A percentile compares a stretch with the other conserved stretches of the same genome.
These are phyloP conservation scores for Fomitopsis serialis DNA, from an alignment of 768 basidiomycete species.

Conservation along the genomic window DNA sequence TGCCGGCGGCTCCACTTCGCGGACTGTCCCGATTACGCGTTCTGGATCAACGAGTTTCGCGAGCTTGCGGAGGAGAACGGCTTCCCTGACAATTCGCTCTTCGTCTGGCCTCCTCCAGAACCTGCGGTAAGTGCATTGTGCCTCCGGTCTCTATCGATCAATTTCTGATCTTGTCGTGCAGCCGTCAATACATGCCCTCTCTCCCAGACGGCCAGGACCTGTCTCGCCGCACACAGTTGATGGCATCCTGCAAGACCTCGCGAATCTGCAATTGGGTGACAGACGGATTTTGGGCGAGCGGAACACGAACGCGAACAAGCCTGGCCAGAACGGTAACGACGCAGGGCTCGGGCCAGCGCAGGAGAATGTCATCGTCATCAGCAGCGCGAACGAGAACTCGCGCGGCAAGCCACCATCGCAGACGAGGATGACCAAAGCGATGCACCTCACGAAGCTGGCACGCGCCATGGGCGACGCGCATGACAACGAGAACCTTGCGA, in stretches of 20 bases:
- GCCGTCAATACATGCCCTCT: conserved; percentile 13
- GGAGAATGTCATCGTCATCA: conserved; percentile 43
- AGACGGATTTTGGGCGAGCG: conserved; percentile 44
- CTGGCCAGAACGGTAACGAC: conserved; percentile 22
- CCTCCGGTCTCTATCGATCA: background rate
- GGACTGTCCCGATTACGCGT: conserved; percentile 62
- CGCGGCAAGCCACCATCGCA: conserved; percentile 24
- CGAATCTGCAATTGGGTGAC: conserved; percentile 46
- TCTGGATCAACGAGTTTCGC: conserved; percentile 62
- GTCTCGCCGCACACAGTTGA: conserved; percentile 37
- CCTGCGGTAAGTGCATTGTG: conserved; percentile 21
- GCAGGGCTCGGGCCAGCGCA: conserved; percentile 4
- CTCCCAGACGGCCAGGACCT: conserved; percentile 4
- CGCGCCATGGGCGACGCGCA: conserved; percentile 37
- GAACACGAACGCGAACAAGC: conserved; percentile 34
- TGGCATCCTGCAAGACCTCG: conserved; percentile 52
- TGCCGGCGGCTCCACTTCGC: conserved; percentile 63
- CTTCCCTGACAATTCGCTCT: conserved; percentile 50
- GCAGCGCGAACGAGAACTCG: conserved; percentile 27
- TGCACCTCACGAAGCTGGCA: conserved; percentile 44
- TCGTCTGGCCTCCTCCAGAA: conserved; percentile 63
- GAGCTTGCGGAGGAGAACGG: conserved; percentile 57
- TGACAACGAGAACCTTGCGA: conserved; percentile 51
- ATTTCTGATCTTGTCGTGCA: conserved; percentile 1
- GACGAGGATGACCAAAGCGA: conserved; percentile 44